Conservation (phyloP, 2,329 filamentous ascomycete genomes). For the Ophiostoma pallidulum region DNA sequence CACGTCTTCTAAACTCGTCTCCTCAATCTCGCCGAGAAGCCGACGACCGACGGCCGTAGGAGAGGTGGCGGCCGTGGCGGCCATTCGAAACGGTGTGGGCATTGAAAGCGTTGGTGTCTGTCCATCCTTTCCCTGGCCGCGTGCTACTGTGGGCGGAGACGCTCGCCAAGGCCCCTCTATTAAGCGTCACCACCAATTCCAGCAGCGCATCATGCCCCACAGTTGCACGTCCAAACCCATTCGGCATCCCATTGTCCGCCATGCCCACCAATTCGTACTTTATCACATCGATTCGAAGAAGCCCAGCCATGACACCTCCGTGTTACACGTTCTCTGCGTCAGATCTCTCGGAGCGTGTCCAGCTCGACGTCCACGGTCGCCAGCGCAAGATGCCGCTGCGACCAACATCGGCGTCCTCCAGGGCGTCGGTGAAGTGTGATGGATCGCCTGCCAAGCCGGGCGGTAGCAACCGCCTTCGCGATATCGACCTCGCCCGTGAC, state of each 20-base stretch:
- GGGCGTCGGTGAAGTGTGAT: background rate
- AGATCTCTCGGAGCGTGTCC: conserved; percentile 40
- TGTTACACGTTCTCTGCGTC: conserved; percentile 44
- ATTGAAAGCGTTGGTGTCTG: too few species aligned
- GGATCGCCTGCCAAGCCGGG: too few species aligned
- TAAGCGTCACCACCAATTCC: background rate
- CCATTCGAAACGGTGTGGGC: background rate
- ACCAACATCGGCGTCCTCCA: conserved; percentile 1
- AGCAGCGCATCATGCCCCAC: too few species aligned
- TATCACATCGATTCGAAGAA: background rate
- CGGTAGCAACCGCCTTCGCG: conserved; percentile 5
- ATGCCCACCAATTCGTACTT: too few species aligned
- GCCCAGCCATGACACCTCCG: conserved; percentile 45
- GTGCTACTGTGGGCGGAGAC: too few species aligned
- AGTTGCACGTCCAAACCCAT: too few species aligned
- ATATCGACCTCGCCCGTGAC: conserved; percentile 39
- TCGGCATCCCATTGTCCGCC: too few species aligned
- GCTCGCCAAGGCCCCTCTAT: background rate
- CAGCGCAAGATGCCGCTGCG: conserved; percentile 39
- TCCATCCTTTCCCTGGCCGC: too few species aligned
- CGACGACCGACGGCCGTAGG: conserved; percentile 36
- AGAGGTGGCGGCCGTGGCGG: conserved; percentile 14
- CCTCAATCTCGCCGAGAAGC: conserved; percentile 46
- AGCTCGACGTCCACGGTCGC: conserved; percentile 38
- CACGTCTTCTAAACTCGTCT: conserved; percentile 51